Evolutionary conservation across 352 stramenopile species (phyloP), one percentile per base, ranked within the genome.

Genomic region (Globisporangium rhizosaccharum): DNA sequence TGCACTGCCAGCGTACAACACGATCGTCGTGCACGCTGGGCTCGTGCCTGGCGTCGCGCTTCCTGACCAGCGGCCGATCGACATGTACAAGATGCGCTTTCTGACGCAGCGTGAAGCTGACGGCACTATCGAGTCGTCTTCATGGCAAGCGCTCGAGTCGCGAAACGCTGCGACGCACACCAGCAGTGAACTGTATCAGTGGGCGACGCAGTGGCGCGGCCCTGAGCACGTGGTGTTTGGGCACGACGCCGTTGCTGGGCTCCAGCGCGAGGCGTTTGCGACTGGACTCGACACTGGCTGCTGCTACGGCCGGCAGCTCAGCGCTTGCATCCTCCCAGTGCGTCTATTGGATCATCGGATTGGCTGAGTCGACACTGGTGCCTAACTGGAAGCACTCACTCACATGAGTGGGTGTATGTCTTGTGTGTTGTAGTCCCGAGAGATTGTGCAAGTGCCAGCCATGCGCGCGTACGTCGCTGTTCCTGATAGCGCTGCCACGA

Each of bases 51-150:
- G 62, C 6, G 56, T 91, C 39, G 62, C 72, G 15, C 63, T 97
- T 14, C 59, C 77, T n/a, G 78, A 88, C n/a, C 93, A 98, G 67
- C 79, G 78, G 52, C 90, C 86, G 18, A 47, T 85, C 4, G 71
- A 96, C 25, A 86, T 98, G 84, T 97, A 97, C 81, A 97, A 96
- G 68, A 98, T 98, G 88, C 80, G 84, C 26, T 88, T 73, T 39
- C 39, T 92, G 53, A 36, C 30, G 30, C 45, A 77, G 63, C 42
- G 71, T 42, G 46, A 78, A 67, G 71, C 58, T 58, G 36, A 72
- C 60, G 51, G 57, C 68, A 48, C 66, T 70, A 37, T 64, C 25
- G 42, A 77, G 18, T 83, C 63, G 42, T 67, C 44, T 6, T 15
- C 17, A 18, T 49, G 44, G 44, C 20, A 15, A 10, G 44, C 62